Conservation (phyloP, 179 eudicot species). For the Sideroxylon spinosum region DNA sequence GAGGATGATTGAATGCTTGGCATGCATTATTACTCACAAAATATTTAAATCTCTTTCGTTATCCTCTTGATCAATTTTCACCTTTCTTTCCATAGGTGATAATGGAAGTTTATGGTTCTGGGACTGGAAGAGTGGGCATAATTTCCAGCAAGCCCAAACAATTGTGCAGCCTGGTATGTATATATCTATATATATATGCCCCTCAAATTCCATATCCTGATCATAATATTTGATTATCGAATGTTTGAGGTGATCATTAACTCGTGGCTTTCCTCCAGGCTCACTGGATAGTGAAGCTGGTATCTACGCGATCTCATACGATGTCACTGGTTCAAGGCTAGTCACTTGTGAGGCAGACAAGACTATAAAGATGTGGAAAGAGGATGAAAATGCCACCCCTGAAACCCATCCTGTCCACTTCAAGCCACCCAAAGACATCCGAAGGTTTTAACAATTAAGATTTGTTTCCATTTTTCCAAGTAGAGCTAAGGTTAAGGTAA, state of each 20-base stretch:
- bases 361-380: slow-evolving; percentile 99
- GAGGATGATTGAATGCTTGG: background rate
- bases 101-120: slow-evolving; percentile 99
- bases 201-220: background rate
- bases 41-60: background rate
- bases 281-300: slow-evolving; percentile 97
- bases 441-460: slow-evolving; percentile 48
- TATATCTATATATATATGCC: background rate
- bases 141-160: slow-evolving; percentile 90
- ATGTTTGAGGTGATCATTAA: background rate
- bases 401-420: slow-evolving; percentile 88
- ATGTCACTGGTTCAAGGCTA: slow-evolving; percentile 79
- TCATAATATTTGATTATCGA: background rate
- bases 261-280: slow-evolving; percentile 40
- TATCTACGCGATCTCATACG: slow-evolving; percentile 72
- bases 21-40: background rate
- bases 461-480: too few species aligned
- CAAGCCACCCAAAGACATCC: slow-evolving; percentile 91
- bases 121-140: slow-evolving; percentile 99
- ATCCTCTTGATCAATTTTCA: background rate
- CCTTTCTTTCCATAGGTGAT: slow-evolving; percentile 48
- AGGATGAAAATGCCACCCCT: slow-evolving; percentile 85
- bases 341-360: slow-evolving; percentile 96
- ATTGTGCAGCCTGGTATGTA: slow-evolving; percentile 88
- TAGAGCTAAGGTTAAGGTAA: too few species aligned